Evolutionary conservation across 352 stramenopile genomes (phyloP), one percentile per base, ranked within the genome.

Genomic region (Thalassiosira exigua): DNA sequence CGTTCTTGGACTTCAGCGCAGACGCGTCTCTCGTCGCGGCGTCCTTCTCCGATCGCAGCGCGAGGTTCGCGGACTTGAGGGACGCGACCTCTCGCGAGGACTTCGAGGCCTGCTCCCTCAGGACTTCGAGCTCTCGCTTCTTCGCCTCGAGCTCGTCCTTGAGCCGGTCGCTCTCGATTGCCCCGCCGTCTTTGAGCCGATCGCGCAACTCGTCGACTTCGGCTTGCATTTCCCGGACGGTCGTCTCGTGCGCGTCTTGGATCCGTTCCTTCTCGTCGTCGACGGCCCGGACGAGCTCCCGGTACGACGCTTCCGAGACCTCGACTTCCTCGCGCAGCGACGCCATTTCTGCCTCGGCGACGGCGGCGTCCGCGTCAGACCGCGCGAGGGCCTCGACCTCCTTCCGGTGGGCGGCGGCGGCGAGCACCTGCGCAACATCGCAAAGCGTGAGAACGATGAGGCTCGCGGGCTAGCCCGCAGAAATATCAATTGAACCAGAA

Each of bases 201-300:
- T 76, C 44, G 26, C 51, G 44, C 32, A 84, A 41, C 19, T 56
- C 24, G 4, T 51, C 19, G 24, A 75, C 61, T 51, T 81, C 59
- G 56, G 50, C 29, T 22, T 75, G 19, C 46, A 85, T 24, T 22
- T 68, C 50, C 12, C 24, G 33, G 30, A 78, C 54, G n/a, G 69
- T 41, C 21, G 59, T 36, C 2, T 70, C 58, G 60, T 85, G 54
- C 42, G 51, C 32, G 5, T 67, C 19, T 5, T 19, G 54, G 0
- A 77, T 52, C 5, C 66, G 42, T 26, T 75, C 70, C 48, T 81
- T 85, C 39, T 81, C 72, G 5, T 81, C 62, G 36, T 85, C 77
- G 59, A 81, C 70, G 3, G 67, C 59, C 36, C 46, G 32, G 17
- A 81, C 30, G 30, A 85, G 53, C n/a, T 79, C 51, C 26, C 79